These are phyloP conservation scores for Metschnikowia henanensis DNA, from an alignment of 805 yeast species.

Conservation along the genomic window DNA sequence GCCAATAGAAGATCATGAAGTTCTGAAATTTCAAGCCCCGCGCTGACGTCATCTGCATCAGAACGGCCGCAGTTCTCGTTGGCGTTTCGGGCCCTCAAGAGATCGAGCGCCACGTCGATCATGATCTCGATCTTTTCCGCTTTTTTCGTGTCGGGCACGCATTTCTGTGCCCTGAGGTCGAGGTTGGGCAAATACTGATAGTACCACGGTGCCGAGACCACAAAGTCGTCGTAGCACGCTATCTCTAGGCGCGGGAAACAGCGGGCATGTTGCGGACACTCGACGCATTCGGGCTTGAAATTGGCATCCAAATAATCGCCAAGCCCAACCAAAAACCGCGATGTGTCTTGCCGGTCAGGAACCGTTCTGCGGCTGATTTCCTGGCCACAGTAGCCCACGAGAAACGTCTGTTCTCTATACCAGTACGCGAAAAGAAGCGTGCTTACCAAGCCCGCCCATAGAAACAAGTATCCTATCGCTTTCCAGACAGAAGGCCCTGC, in stretches of 20 bases:
- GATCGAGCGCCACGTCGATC: slow-evolving; percentile 62
- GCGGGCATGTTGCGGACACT: slow-evolving; percentile 80
- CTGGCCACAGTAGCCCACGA: slow-evolving; percentile 75
- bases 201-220: slow-evolving; percentile 52
- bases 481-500: slow-evolving; percentile 1
- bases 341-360: slow-evolving; percentile 25
- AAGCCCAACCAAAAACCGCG: slow-evolving; percentile 29
- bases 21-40: slow-evolving; percentile 52
- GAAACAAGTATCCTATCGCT: slow-evolving; percentile 17
- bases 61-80: slow-evolving; percentile 56
- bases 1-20: slow-evolving; percentile 51
- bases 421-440: slow-evolving; percentile 48
- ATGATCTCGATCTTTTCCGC: slow-evolving; percentile 66
- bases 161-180: slow-evolving; percentile 47
- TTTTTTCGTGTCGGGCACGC: slow-evolving; percentile 73
- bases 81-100: slow-evolving; percentile 70
- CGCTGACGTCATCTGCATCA: slow-evolving; percentile 39
- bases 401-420: slow-evolving; percentile 63
- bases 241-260: slow-evolving; percentile 63
- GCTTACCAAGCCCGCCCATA: slow-evolving; percentile 38
- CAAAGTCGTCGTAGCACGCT: slow-evolving; percentile 70
- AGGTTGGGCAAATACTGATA: slow-evolving; percentile 60
- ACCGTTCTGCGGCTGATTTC: slow-evolving; percentile 50
- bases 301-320: slow-evolving; percentile 47
- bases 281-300: slow-evolving; percentile 62